Conservation (phyloP, 2,329 filamentous ascomycete species). For the Botryosphaeria dothidea region DNA sequence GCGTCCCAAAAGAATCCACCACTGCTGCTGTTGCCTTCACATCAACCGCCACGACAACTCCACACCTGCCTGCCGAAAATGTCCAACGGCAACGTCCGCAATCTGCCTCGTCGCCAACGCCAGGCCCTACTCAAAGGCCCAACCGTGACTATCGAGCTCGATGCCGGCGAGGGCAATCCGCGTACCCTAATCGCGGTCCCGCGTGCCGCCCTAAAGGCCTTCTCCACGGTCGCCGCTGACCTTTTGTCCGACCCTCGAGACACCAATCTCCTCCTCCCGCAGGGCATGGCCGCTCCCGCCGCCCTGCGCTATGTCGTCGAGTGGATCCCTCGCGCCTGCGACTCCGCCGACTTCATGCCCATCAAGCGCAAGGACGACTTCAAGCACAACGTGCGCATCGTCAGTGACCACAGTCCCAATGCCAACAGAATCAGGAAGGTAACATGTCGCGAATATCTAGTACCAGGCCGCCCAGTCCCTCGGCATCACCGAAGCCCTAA, state of each 20-base stretch:
- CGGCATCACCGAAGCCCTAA: conserved; percentile 14
- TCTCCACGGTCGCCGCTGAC: conserved; percentile 6
- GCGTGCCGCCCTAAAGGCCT: conserved; percentile 12
- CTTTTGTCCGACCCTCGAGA: not conserved
- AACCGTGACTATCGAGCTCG: conserved; percentile 1
- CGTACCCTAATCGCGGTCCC: not conserved
- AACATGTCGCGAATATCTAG: no score
- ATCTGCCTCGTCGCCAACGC: not conserved
- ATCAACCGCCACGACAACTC: no score
- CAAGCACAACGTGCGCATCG: conserved; percentile 15
- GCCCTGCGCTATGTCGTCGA: conserved; percentile 10
- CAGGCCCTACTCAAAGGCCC: not conserved
- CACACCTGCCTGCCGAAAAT: no score
- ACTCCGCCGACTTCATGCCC: conserved; percentile 14
- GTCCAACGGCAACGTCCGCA: not conserved
- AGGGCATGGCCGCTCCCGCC: conserved; percentile 6
- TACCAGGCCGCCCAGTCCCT: conserved; percentile 17
- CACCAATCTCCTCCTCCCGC: conserved; percentile 3
- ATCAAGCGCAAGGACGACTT: conserved; percentile 15
- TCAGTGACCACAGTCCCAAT: no score
- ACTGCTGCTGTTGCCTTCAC: not conserved
- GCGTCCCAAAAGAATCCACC: not conserved
- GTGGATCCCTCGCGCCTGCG: conserved; percentile 18
- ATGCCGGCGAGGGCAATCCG: not conserved
- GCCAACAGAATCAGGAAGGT: no score